Conservation (phyloP, 176 grass and related monocot genomes). For the Eremochloa ophiuroides region DNA sequence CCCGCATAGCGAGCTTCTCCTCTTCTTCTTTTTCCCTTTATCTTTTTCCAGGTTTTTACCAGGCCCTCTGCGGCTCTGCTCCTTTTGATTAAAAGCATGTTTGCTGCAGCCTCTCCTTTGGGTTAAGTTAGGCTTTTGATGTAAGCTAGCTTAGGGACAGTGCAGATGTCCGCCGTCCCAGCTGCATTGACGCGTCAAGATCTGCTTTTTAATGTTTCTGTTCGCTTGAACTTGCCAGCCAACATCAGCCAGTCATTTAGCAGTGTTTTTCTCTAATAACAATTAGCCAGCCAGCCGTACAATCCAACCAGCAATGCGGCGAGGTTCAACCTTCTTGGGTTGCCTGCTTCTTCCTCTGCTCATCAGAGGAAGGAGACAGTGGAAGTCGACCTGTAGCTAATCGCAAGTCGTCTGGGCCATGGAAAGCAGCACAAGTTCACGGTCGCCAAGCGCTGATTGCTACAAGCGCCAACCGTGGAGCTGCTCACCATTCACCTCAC, state of each 20-base stretch:
- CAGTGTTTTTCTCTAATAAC: too few relatives aligned
- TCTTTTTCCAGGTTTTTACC: slow-evolving; percentile 42
- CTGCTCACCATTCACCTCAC: too few relatives aligned
- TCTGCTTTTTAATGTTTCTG: too few relatives aligned
- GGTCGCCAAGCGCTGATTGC: too few relatives aligned
- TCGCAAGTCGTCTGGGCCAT: neutral
- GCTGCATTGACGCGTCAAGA: neutral
- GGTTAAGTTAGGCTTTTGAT: slow-evolving; percentile 48
- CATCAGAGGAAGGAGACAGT: neutral
- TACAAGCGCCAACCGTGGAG: neutral
- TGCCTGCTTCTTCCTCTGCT: neutral
- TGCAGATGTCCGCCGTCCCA: slow-evolving; percentile 10
- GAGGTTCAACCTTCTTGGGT: neutral
- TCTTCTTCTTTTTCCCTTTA: slow-evolving; percentile 1
- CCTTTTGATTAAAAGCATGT: slow-evolving; percentile 47
- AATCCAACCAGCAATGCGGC: too few relatives aligned
- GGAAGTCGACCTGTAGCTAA: neutral
- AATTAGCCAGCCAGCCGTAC: slow-evolving; percentile 14
- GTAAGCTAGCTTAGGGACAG: slow-evolving; percentile 31
- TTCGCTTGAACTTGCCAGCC: too few relatives aligned
- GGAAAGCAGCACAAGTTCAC: neutral
- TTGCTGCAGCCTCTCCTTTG: neutral
- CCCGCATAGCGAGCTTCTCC: slow-evolving; percentile 36
- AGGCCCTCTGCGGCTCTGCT: slow-evolving; percentile 17
- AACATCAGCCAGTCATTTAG: too few relatives aligned